Percentiles rank a stretch among this genome's conserved stretches.
phyloP scores from a whole-genome alignment of 148 eudicot species.

The Beta vulgaris region DNA sequence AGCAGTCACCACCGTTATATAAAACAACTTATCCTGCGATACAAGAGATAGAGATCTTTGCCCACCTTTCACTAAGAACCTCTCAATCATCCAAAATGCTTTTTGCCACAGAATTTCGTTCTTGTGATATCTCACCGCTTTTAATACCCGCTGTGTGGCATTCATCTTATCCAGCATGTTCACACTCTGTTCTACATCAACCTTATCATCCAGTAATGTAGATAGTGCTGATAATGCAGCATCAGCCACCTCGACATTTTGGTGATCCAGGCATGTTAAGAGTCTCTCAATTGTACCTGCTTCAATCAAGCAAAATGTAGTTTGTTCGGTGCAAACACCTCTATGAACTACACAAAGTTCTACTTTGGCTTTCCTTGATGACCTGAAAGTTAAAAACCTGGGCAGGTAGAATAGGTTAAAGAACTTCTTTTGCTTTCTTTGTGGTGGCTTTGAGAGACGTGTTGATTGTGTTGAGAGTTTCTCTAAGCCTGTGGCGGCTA shows the following conservation, averaged over 20 bases:
- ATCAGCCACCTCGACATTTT: slow-evolving; percentile 55
- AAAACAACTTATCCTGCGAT: slow-evolving; percentile 54
- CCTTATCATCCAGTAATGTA: slow-evolving; percentile 64
- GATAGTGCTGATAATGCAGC: slow-evolving; percentile 72
- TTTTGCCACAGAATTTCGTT: slow-evolving; percentile 61
- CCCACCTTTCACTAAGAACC: slow-evolving; percentile 56
- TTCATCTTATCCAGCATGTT: slow-evolving; percentile 43
- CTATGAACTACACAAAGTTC: slow-evolving; percentile 55
- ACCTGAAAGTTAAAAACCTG: slow-evolving; percentile 27
- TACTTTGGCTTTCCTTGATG: slow-evolving; percentile 31
- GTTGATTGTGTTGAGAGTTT: slow-evolving; percentile 63
- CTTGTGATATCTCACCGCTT: slow-evolving; percentile 60
- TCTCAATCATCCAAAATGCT: slow-evolving; percentile 73
- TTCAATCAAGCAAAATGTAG: slow-evolving; percentile 72
- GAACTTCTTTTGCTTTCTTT: slow-evolving; percentile 35
- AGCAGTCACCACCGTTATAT: slow-evolving; percentile 56
- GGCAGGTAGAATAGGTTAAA: slow-evolving; percentile 23
- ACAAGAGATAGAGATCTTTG: slow-evolving; percentile 43
- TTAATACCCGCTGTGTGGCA: slow-evolving; percentile 45
- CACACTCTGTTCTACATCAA: slow-evolving; percentile 56
- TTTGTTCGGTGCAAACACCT: slow-evolving; percentile 65
- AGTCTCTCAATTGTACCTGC: slow-evolving; percentile 62
- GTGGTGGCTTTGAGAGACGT: slow-evolving; percentile 52
- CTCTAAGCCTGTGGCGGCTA: slow-evolving; percentile 64
- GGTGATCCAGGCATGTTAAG: slow-evolving; percentile 55